Percentiles rank a stretch among this genome's conserved stretches.
These are phyloP conservation scores for Chalaropsis thielavioides DNA, from an alignment of 2,329 filamentous ascomycete genomes.

Conservation along the genomic window DNA sequence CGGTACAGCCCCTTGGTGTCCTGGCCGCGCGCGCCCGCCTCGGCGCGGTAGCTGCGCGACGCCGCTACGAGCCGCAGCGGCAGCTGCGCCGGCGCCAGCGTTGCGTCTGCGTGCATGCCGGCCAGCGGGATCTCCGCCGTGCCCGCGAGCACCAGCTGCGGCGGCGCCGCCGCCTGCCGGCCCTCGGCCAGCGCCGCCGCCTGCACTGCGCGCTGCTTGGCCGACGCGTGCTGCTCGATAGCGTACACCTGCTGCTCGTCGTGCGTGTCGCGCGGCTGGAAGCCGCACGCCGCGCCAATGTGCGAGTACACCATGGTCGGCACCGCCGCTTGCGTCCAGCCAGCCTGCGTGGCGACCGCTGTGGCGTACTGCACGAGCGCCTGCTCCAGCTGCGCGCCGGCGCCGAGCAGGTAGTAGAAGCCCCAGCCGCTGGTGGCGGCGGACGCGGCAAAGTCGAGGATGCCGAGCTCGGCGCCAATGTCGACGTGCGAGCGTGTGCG, in stretches of 20 bases:
- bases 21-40: constrained; percentile 77
- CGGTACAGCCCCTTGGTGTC: constrained; percentile 92
- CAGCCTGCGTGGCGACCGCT: constrained; percentile 51
- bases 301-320: constrained; percentile 86
- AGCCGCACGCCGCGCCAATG: constrained; percentile 81
- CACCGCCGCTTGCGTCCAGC: constrained; percentile 70
- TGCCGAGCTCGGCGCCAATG: constrained; percentile 69
- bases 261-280: constrained; percentile 79
- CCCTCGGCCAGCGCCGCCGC: constrained; percentile 42
- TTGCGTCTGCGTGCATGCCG: constrained; percentile 67
- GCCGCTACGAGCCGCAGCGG: constrained; percentile 70
- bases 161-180: constrained; percentile 34
- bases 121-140: constrained; percentile 94
- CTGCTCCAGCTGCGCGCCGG: constrained; percentile 86
- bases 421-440: constrained; percentile 84
- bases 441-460: constrained; percentile 80
- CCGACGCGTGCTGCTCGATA: constrained; percentile 36
- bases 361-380: constrained; percentile 81
- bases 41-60: constrained; percentile 88
- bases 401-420: constrained; percentile 92
- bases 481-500: constrained; percentile 53
- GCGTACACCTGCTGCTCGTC: constrained; percentile 87
- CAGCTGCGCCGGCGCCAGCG: constrained; percentile 48
- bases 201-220: constrained; percentile 49
- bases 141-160: constrained; percentile 62